Base-by-base conservation (phyloP, 1,284 basidiomycete species). In the Rhodotorula glutinis region DNA sequence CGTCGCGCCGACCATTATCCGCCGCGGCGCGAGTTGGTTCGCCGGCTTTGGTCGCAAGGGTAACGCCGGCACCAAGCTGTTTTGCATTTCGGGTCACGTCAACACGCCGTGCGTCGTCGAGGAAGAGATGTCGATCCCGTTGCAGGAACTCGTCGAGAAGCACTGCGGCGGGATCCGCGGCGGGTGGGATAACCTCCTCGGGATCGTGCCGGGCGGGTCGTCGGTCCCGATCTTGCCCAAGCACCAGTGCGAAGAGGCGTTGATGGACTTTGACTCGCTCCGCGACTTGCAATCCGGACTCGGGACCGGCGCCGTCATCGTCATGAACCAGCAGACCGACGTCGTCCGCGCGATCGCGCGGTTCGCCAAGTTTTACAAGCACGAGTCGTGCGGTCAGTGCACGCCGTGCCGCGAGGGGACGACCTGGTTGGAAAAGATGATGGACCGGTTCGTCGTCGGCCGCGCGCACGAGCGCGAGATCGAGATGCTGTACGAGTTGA, bases 191-290 rank as follows among this genome's bases (percentile, higher is more conserved):
- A 97, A 98, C 81, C 80, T 98, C 46, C 84, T 93, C 9, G 95
- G 94, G 53, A 92, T 98, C 76, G 87, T 98, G 60, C 94, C 95
- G 10, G 94, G 95, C 72, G 95, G 95, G 56, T 89, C 89, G 67
- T 97, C 93, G 16, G 95, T 98, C 2, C 95, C 95, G n/a, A 87
- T 98, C 63, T 82, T 98, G 65, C 92, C 92, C 25, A 90, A 87
- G 70, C 82, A 88, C 75, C 84, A 85, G 72, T 92, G 89, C 75
- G 86, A 86, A 65, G 88, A 92, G 78, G 92, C 92, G 53, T 81
- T 95, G 88, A 98, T 98, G 95, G 95, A 98, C 82, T 98, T 90
- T 79, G 95, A 98, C 81, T 97, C 94, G 11, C 84, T 98, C 67
- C 95, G 95, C 80, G 95, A 98, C 78, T 88, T 91, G 23, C 89